A percentile compares a stretch with the other conserved stretches of the same genome.
Evolutionary conservation across 169 alveolate species (phyloP).

Genomic region (Plasmodium falciparum): DNA sequence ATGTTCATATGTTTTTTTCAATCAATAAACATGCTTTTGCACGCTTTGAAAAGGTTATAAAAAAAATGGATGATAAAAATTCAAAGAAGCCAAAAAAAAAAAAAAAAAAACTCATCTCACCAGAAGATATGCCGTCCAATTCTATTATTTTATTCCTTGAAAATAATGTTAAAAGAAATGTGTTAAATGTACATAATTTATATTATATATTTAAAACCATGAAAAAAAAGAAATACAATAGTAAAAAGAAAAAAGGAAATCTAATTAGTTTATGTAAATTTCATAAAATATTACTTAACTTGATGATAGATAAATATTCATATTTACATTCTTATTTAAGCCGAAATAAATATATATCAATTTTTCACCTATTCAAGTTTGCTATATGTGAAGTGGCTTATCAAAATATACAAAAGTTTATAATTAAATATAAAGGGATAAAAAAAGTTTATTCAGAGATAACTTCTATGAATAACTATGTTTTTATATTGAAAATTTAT

Average conservation of each 20-base stretch:
- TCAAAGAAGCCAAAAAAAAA: background rate
- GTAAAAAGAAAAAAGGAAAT: constrained; percentile 3
- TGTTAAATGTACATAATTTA: constrained; percentile 12
- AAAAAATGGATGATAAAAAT: background rate
- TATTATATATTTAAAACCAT: constrained; percentile 36
- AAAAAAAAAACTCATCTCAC: background rate
- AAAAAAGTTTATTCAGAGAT: constrained; percentile 32
- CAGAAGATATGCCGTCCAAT: background rate
- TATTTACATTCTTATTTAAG: constrained; percentile 28
- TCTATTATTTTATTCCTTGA: constrained; percentile 25
- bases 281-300: constrained; percentile 31
- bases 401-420: constrained; percentile 17
- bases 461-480: constrained; percentile 1
- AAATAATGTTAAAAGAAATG: constrained; percentile 13
- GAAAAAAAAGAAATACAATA: constrained; percentile 5
- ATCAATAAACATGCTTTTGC: constrained; percentile 23
- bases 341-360: constrained; percentile 57
- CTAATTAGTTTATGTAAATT: constrained; percentile 3
- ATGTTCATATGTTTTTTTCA: constrained; percentile 31
- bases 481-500: constrained; percentile 22
- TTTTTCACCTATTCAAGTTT: constrained; percentile 42
- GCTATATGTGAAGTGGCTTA: constrained; percentile 24
- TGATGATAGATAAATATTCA: constrained; percentile 41
- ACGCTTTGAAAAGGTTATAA: constrained; percentile 10
- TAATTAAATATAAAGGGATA: constrained; percentile 13